Evolutionary conservation across 345 rosid genomes (phyloP).

Genomic region (Schrenkiella parvula): DNA sequence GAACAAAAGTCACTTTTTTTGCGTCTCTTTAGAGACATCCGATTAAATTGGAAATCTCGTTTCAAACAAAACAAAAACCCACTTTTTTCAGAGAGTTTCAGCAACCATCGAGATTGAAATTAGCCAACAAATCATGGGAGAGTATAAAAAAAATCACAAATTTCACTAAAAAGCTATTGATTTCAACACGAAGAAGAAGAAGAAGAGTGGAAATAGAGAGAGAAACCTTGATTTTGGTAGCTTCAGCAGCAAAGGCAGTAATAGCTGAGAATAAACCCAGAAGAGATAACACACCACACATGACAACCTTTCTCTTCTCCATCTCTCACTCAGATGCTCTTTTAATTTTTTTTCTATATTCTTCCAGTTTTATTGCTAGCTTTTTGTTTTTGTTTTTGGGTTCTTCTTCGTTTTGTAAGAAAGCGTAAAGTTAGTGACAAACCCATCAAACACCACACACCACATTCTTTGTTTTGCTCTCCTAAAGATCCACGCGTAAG

Average conservation of each 20-base stretch:
- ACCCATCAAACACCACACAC: conserved; percentile 15
- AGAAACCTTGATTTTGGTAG: conserved; percentile 76
- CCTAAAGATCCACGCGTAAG: background rate
- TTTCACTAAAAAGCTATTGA: background rate
- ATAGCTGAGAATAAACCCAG: conserved; percentile 70
- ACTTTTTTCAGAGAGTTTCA: background rate
- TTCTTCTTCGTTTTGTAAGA: conserved; percentile 27
- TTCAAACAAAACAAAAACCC: background rate
- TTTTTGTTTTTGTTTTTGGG: background rate
- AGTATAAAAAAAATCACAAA: background rate
- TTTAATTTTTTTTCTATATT: background rate
- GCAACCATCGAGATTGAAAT: background rate
- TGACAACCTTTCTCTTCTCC: conserved; percentile 60
- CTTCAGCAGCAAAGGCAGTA: conserved; percentile 92
- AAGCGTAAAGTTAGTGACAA: conserved; percentile 21
- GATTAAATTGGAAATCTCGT: background rate
- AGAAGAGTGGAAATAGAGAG: background rate
- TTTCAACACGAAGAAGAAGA: background rate
- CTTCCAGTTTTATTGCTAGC: background rate
- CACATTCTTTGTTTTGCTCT: background rate
- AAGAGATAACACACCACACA: conserved; percentile 53
- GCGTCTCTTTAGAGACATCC: background rate
- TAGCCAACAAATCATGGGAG: background rate
- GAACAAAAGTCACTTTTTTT: background rate
- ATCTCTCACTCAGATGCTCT: conserved; percentile 20